These are phyloP conservation scores for Ophiocordyceps robertsii DNA, from an alignment of 2,329 filamentous ascomycete species.

Conservation along the genomic window DNA sequence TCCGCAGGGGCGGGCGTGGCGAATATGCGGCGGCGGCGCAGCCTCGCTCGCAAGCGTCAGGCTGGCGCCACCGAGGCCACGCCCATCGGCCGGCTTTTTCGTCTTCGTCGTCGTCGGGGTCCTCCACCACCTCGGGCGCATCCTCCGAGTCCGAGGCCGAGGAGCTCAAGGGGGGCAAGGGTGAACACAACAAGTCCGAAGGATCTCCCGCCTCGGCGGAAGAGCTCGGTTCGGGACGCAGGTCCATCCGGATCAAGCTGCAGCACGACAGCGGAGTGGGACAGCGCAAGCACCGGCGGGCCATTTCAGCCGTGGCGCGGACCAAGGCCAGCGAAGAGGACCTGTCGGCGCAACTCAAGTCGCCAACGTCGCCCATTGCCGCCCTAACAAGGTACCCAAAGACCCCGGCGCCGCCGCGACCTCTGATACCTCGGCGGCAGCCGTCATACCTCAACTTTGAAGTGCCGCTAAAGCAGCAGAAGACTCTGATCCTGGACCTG, in stretches of 20 bases:
- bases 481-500: constrained; percentile 88
- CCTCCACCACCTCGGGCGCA: constrained; percentile 50
- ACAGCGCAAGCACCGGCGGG: constrained; percentile 58
- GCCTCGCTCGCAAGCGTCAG: not conserved
- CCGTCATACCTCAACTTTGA: constrained; percentile 68
- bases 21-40: not conserved
- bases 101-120: constrained; percentile 15
- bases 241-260: constrained; percentile 84
- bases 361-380: constrained; percentile 71
- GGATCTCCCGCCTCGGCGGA: constrained; percentile 41
- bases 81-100: constrained; percentile 9
- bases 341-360: constrained; percentile 75
- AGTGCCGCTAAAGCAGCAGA: constrained; percentile 51
- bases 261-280: constrained; percentile 65
- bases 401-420: constrained; percentile 76
- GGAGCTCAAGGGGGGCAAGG: constrained; percentile 14
- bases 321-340: constrained; percentile 31
- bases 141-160: constrained; percentile 63
- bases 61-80: constrained; percentile 14
- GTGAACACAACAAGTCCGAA: constrained; percentile 49
- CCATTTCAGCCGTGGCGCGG: constrained; percentile 32
- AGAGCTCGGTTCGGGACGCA: constrained; percentile 50
- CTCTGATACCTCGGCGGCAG: constrained; percentile 76
- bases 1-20: constrained; percentile 23
- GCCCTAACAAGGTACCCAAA: constrained; percentile 81